Conservation (phyloP, 2,329 filamentous ascomycete genomes). For the Sphaerulina vaccinii region DNA sequence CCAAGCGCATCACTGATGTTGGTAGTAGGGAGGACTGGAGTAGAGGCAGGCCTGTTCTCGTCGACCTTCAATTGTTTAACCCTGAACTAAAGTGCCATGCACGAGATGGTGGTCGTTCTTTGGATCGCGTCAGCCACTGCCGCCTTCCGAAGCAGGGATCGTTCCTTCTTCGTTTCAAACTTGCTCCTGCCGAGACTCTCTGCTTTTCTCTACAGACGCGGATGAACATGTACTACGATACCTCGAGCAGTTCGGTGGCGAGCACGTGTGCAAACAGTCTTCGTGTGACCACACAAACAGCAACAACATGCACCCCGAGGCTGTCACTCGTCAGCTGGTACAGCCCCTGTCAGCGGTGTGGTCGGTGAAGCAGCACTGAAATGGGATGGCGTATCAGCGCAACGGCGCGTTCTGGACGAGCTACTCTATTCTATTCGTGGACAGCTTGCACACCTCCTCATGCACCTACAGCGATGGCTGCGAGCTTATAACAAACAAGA, state of each 20-base stretch:
- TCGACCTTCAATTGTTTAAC: not conserved
- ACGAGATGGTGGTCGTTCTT: not conserved
- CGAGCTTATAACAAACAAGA: no score
- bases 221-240: not conserved
- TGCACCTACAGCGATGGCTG: not conserved
- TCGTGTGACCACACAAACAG: not conserved
- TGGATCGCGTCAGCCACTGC: not conserved
- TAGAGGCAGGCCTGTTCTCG: not conserved
- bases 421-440: not conserved
- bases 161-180: not conserved
- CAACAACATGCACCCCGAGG: not conserved
- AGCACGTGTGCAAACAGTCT: no score
- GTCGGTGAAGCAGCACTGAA: not conserved
- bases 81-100: not conserved
- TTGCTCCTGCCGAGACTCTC: not conserved
- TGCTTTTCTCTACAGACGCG: not conserved
- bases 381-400: not conserved
- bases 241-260: no score
- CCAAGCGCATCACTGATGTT: slow-evolving; percentile 7
- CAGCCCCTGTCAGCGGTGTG: not conserved
- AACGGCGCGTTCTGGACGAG: not conserved
- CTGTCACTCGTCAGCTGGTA: not conserved
- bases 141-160: not conserved
- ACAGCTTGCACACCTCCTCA: not conserved
- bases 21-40: not conserved